Base-by-base conservation (phyloP, 2,329 filamentous ascomycete species). In the Dactylellina cionopaga region DNA sequence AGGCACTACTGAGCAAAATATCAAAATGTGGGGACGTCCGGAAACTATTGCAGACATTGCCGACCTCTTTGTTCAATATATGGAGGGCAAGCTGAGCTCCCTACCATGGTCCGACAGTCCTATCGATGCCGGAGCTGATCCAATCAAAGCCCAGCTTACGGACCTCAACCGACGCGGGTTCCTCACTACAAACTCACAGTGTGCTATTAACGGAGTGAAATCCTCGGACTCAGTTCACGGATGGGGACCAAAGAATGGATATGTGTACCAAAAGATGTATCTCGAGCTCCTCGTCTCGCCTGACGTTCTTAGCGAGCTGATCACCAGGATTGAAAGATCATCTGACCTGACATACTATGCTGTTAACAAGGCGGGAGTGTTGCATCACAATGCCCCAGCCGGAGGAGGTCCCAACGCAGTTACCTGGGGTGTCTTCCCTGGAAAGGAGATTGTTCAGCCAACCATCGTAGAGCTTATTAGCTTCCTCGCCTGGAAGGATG, bases 401-500 rank as follows among this genome's bases (percentile, higher is more conserved):
- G 87, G 88, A 19, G 92, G 96, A 76, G 91, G 92, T 4, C 95
- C 95, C 35, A 99, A 99, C 78, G 95, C 95, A n/a, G 91, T 99
- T 52, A 99, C 95, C 1, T 99, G 95, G 95, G 95, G 95, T 81
- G 96, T 99, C 31, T 99, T 98, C 83, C 94, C 95, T 0, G 95
- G 95, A 68, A 96, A 98, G 80, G 95, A 99, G 81, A 97, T 99
- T 79, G 93, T 99, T n/a, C 95, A 99, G 81, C 95, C 95, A 11
- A 99, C 95, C n/a, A 97, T 99, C 77, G 95, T 99, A 56, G 95
- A 99, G 83, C 96, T 92, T 15, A 90, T 99, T 80, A 96, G 92
- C 80, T 99, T 99, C 86, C 84, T 99, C 59, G 95, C 95, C 1
- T 99, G 95, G 95, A 96, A 96, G 82, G 95, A 99, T 77, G 95